Conservation (phyloP, 2,329 filamentous ascomycete genomes). For the Blastomyces emzantsi region DNA sequence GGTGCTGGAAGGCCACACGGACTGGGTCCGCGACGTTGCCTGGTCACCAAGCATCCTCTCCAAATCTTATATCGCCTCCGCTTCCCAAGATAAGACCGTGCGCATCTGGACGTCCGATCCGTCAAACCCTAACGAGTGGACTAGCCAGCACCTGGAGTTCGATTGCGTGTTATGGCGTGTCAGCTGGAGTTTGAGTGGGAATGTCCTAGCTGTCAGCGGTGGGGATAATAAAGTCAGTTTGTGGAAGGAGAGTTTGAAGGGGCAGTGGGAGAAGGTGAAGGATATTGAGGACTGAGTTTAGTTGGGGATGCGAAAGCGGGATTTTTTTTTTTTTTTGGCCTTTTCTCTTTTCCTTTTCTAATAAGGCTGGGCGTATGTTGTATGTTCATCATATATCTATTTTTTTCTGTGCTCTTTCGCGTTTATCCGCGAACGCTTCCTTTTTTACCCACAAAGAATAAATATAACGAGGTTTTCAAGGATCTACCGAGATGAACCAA, state of each 20-base stretch:
- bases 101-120: conserved; percentile 86
- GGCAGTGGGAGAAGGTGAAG: conserved; percentile 96
- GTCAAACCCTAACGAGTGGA: conserved; percentile 63
- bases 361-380: background rate
- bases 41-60: conserved; percentile 94
- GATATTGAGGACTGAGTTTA: conserved; percentile 71
- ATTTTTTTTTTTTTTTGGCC: background rate
- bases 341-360: background rate
- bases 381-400: conserved; percentile 5
- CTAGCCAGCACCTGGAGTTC: conserved; percentile 74
- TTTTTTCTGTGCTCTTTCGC: background rate
- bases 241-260: conserved; percentile 97
- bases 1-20: conserved; percentile 68
- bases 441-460: background rate
- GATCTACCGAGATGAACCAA: background rate
- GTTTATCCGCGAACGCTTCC: background rate
- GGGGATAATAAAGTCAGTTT: conserved; percentile 94
- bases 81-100: conserved; percentile 93
- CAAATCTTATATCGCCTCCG: conserved; percentile 93
- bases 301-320: background rate
- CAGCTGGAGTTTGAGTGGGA: conserved; percentile 95
- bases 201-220: conserved; percentile 86
- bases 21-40: conserved; percentile 96
- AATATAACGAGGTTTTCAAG: no score
- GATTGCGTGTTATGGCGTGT: conserved; percentile 90